These are phyloP conservation scores for Aspergillus sojae DNA, from an alignment of 2,329 filamentous ascomycete genomes.

Conservation along the genomic window DNA sequence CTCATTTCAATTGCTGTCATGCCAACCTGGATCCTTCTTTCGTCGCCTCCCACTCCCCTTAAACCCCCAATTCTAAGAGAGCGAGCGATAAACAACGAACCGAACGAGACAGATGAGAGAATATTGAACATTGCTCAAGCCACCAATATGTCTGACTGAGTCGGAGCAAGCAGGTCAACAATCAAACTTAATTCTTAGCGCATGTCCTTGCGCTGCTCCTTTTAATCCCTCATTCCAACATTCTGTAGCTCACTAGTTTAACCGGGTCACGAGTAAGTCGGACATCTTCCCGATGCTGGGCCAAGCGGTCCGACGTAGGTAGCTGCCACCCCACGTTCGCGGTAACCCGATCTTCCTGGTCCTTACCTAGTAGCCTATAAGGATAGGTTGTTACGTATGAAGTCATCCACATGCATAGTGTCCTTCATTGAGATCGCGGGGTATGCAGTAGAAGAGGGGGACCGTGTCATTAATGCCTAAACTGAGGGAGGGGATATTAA, in stretches of 20 bases:
- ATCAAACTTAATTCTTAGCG: not conserved
- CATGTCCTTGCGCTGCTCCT: not conserved
- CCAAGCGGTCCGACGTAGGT: constrained; percentile 2
- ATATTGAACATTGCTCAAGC: not conserved
- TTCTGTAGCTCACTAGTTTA: not conserved
- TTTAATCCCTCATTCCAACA: not conserved
- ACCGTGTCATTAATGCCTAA: not conserved
- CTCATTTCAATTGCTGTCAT: not conserved
- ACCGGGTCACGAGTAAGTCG: constrained; percentile 1
- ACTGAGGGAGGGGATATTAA: not conserved
- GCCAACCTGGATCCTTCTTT: too few species aligned
- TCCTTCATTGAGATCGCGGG: not conserved
- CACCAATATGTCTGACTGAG: not conserved
- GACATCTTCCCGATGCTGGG: constrained; percentile 12
- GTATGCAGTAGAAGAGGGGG: not conserved
- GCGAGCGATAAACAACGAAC: not conserved
- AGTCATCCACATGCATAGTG: not conserved
- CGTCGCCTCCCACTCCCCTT: not conserved
- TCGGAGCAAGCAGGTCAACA: not conserved
- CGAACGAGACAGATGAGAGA: not conserved
- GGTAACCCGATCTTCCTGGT: constrained; percentile 14
- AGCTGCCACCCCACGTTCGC: constrained; percentile 1
- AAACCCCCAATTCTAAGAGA: not conserved
- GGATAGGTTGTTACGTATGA: not conserved
- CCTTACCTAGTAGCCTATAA: not conserved